phyloP scores from a whole-genome alignment of 352 stramenopile species.

The Aphanomyces invadans region DNA sequence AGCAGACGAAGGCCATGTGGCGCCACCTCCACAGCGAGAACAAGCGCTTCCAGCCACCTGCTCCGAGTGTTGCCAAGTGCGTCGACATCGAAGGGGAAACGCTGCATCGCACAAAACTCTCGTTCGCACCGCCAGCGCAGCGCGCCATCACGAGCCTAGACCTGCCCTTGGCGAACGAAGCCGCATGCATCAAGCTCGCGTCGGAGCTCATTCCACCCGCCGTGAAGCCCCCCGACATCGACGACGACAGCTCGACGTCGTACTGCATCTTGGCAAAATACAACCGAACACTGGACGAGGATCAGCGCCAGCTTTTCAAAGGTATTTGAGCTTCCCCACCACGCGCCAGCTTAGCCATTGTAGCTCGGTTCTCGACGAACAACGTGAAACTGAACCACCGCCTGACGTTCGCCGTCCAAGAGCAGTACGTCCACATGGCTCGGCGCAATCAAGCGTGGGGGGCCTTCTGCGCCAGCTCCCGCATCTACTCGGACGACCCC shows the following conservation, averaged over 20 bases:
- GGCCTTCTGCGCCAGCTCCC: constrained; percentile 10
- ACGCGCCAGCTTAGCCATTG: too few relatives aligned
- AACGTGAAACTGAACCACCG: constrained; percentile 18
- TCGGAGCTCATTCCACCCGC: constrained; percentile 13
- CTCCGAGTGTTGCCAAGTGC: neutral
- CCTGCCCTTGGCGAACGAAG: constrained; percentile 20
- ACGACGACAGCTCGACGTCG: neutral
- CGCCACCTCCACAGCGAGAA: neutral
- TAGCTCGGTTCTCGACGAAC: constrained; percentile 8
- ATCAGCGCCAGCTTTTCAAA: constrained; percentile 18
- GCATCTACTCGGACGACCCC: constrained; percentile 19
- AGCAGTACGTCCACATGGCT: constrained; percentile 24
- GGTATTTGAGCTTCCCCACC: too few relatives aligned
- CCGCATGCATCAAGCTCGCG: constrained; percentile 11
- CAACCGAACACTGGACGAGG: constrained; percentile 15
- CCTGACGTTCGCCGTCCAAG: constrained; percentile 18
- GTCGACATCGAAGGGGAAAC: neutral
- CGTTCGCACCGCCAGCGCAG: neutral
- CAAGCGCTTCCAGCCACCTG: neutral
- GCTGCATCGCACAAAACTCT: neutral
- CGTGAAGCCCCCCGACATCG: constrained; percentile 14
- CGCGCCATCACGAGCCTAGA: neutral
- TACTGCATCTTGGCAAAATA: constrained; percentile 17
- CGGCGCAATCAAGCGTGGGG: constrained; percentile 20
- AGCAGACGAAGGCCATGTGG: constrained; percentile 13